Percentiles rank a stretch among this genome's conserved stretches.
Evolutionary conservation across 805 yeast genomes (phyloP).

Genomic region (Teunomyces aglyptinius): DNA sequence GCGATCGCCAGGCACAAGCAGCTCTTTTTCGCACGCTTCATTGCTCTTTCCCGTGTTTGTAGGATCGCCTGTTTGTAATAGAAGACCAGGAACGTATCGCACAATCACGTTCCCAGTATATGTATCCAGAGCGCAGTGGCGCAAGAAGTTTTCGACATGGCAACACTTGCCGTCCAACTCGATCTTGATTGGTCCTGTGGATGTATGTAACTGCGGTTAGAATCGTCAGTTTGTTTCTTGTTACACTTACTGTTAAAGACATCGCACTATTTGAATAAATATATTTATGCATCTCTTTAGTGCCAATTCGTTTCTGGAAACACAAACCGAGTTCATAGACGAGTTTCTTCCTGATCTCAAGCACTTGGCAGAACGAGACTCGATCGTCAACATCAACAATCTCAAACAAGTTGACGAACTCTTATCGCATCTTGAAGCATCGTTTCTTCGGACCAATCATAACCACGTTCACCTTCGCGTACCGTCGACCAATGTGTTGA

Average conservation of each 20-base stretch:
- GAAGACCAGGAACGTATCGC: conserved; percentile 18
- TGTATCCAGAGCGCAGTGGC: conserved; percentile 22
- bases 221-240: neutral
- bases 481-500: conserved; percentile 27
- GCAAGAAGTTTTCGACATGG: conserved; percentile 19
- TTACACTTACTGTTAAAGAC: conserved; percentile 11
- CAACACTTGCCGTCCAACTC: conserved; percentile 11
- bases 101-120: conserved; percentile 14
- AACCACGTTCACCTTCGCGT: conserved; percentile 9
- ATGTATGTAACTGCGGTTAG: conserved; percentile 14
- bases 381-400: conserved; percentile 23
- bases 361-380: conserved; percentile 1
- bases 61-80: conserved; percentile 22
- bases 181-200: conserved; percentile 16
- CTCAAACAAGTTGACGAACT: conserved; percentile 28
- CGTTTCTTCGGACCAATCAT: conserved; percentile 7
- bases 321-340: conserved; percentile 20
- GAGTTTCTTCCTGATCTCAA: conserved; percentile 20
- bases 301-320: conserved; percentile 10
- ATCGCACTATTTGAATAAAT: conserved; percentile 1
- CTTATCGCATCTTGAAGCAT: conserved; percentile 23
- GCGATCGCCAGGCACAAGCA: neutral
- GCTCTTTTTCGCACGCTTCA: conserved; percentile 9
- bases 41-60: conserved; percentile 15
- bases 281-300: neutral